Conservation (phyloP, 1,139 yeast species). For the Torulaspora pretoriensis region DNA sequence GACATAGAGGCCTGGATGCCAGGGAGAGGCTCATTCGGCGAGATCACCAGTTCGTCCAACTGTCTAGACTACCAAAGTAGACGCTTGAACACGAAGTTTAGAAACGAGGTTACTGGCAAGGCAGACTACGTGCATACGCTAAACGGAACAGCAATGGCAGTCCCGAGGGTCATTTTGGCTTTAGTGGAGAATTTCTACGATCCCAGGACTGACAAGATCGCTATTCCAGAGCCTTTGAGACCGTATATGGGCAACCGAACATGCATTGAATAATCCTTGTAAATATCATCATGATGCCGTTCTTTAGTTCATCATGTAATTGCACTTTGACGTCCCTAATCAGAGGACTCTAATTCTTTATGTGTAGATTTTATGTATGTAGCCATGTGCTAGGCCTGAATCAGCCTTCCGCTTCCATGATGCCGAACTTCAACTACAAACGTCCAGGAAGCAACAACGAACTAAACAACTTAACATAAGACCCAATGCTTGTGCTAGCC, state of each 20-base stretch:
- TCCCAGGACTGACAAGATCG: slow-evolving; percentile 48
- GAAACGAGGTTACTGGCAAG: slow-evolving; percentile 37
- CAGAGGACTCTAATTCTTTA: too few relatives aligned
- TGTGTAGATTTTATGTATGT: too few relatives aligned
- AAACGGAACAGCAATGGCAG: slow-evolving; percentile 95
- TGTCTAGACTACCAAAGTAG: slow-evolving; percentile 91
- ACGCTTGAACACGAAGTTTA: slow-evolving; percentile 64
- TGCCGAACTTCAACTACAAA: background rate
- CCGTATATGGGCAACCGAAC: slow-evolving; percentile 62
- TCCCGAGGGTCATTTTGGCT: slow-evolving; percentile 87
- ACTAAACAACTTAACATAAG: background rate
- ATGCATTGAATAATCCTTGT: slow-evolving; percentile 15
- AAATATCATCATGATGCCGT: background rate
- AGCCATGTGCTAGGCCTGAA: too few relatives aligned
- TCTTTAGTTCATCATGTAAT: too few relatives aligned
- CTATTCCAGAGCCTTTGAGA: slow-evolving; percentile 64
- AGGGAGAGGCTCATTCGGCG: slow-evolving; percentile 92
- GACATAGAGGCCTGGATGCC: slow-evolving; percentile 99
- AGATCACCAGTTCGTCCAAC: slow-evolving; percentile 83
- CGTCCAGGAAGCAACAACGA: background rate
- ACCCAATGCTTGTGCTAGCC: slow-evolving; percentile 73
- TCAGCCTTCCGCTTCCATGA: background rate
- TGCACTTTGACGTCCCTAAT: too few relatives aligned
- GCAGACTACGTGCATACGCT: slow-evolving; percentile 68
- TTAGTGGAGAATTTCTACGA: slow-evolving; percentile 81